Percentiles rank a stretch among this genome's conserved stretches.
Evolutionary conservation across 148 eudicot genomes (phyloP).

Genomic region (Diospyros lotus): DNA sequence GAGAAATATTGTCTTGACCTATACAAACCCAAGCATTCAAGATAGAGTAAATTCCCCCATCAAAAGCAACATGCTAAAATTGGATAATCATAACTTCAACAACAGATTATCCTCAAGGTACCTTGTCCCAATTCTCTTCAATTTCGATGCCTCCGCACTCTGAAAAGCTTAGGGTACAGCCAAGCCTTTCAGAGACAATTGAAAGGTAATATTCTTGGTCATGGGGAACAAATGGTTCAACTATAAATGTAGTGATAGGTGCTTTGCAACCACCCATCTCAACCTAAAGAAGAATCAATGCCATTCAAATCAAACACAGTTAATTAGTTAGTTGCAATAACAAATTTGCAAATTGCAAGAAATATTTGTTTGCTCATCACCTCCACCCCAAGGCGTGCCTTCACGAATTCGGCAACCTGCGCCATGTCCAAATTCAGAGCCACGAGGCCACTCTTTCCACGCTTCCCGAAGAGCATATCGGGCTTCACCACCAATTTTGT

Average conservation of each 20-base stretch:
- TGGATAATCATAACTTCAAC: not conserved
- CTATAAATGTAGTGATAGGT: conserved; percentile 73
- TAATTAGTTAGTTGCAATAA: not conserved
- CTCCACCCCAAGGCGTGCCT: conserved; percentile 63
- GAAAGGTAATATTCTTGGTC: conserved; percentile 70
- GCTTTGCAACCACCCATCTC: conserved; percentile 84
- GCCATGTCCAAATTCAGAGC: conserved; percentile 70
- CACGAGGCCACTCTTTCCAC: conserved; percentile 80
- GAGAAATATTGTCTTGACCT: conserved; percentile 67
- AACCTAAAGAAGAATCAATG: conserved; percentile 35
- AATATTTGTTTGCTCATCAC: conserved; percentile 17
- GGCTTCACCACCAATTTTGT: conserved; percentile 70
- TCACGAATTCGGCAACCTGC: conserved; percentile 71
- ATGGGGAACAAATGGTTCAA: conserved; percentile 81
- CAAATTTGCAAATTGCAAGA: not conserved
- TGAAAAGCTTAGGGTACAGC: conserved; percentile 65
- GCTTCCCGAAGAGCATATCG: conserved; percentile 82
- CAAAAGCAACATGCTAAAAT: not conserved
- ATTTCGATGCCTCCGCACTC: conserved; percentile 90
- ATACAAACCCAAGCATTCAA: conserved; percentile 11
- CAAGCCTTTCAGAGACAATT: conserved; percentile 78
- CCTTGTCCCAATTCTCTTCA: conserved; percentile 95
- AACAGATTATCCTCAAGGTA: conserved; percentile 5
- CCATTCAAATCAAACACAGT: not conserved
- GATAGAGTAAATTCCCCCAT: not conserved